phyloP scores from a whole-genome alignment of 257 asterid species.

The Petunia axillaris region DNA sequence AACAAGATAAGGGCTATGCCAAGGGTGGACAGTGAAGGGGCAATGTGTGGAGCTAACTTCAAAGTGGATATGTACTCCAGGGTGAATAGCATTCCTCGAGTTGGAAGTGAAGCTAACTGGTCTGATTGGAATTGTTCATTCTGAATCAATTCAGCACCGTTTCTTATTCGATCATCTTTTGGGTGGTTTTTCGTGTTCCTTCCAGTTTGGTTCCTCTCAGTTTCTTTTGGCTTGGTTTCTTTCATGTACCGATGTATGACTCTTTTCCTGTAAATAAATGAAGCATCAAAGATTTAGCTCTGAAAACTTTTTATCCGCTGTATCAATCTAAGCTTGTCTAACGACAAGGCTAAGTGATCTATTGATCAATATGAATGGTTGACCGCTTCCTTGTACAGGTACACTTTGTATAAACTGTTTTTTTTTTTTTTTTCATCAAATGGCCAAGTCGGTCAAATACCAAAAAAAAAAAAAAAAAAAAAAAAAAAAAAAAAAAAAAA shows the following conservation, averaged over 20 bases:
- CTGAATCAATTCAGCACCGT: background rate
- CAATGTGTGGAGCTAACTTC: constrained; percentile 77
- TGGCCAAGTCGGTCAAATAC: too few species aligned
- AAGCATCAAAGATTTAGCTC: background rate
- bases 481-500: too few species aligned
- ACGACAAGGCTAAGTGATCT: background rate
- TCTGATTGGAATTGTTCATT: constrained; percentile 46
- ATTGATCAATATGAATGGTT: background rate
- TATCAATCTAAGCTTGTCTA: background rate
- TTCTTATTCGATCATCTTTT: background rate
- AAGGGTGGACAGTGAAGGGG: constrained; percentile 86
- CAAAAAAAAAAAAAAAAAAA: too few species aligned
- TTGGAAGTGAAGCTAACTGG: constrained; percentile 84
- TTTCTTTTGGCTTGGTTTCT: background rate
- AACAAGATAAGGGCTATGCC: constrained; percentile 78
- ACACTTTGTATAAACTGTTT: too few species aligned
- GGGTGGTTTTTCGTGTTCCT: background rate
- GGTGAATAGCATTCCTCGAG: constrained; percentile 84
- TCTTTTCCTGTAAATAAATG: background rate
- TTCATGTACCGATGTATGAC: background rate
- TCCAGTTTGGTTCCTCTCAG: background rate
- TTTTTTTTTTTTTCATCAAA: too few species aligned
- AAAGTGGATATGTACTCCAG: constrained; percentile 69
- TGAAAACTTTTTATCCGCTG: background rate
- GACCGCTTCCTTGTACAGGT: too few species aligned